A percentile compares a stretch with the other conserved stretches of the same genome.
Evolutionary conservation across 2,329 filamentous ascomycete genomes (phyloP).

Genomic region (Fusarium hostae): DNA sequence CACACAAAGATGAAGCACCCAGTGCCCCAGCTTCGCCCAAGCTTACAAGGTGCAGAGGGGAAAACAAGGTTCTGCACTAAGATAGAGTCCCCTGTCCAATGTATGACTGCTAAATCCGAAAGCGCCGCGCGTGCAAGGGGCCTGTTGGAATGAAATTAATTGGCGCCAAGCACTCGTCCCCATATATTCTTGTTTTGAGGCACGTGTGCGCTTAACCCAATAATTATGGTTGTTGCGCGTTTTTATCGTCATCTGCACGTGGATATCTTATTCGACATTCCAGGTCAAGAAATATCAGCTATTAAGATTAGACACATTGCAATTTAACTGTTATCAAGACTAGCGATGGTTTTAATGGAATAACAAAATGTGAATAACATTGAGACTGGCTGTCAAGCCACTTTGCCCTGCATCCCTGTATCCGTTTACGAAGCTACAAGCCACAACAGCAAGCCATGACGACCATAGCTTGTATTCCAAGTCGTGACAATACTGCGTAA

Average conservation of each 20-base stretch:
- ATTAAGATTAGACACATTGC: not conserved
- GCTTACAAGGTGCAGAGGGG: not conserved
- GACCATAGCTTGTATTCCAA: not conserved
- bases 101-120: slow-evolving; percentile 9
- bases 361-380: not conserved
- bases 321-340: not conserved
- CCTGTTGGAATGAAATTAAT: slow-evolving; percentile 22
- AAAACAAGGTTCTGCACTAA: slow-evolving; percentile 9
- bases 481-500: not conserved
- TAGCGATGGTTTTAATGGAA: not conserved
- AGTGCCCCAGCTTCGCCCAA: slow-evolving; percentile 9
- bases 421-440: not conserved
- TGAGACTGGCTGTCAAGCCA: not conserved
- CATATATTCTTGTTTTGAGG: not conserved
- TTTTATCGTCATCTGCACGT: slow-evolving; percentile 1
- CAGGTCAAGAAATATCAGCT: not conserved
- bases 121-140: slow-evolving; percentile 12
- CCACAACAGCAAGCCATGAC: not conserved
- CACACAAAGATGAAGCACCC: slow-evolving; percentile 24
- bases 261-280: slow-evolving; percentile 4
- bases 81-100: not conserved
- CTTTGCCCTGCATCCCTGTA: not conserved
- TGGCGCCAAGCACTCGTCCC: not conserved
- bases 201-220: slow-evolving; percentile 11
- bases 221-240: not conserved